Evolutionary conservation across 73 alveolate species (phyloP), one percentile per base, ranked within the genome.

Genomic region (Paramecium octaurelia): DNA sequence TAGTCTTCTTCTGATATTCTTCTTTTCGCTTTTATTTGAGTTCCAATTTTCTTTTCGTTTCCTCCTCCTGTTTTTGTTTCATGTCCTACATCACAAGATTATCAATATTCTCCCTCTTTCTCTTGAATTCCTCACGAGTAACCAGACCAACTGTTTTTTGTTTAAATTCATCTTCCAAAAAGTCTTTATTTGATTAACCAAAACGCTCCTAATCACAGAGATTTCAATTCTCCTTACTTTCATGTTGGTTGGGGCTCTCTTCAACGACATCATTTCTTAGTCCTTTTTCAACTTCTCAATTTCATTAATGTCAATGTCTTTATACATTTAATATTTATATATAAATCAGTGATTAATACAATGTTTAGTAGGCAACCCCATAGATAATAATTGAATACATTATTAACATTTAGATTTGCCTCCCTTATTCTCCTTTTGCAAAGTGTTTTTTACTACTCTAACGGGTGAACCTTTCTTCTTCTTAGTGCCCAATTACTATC

Each of bases 261-360:
- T 80, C 7, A 80, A 46, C 5, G 43, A 43, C 70, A 80, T 24
- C 75, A 80, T 44, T 58, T 80, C 91, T 46, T 40, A 9, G 57
- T 80, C 91, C n/a, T 80, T 80, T 48, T 80, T 80, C 57, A 40
- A 24, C 14, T 44, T 80, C 27, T 80, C 91, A 46, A 80, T 80
- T n/a, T 80, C 91, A 80, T 80, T 80, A 80, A 80, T 80, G 75
- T 80, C 91, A 20, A 80, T 80, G 91, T 80, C 91, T 80, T 80
- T 80, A 46, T 44, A 80, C 84, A 64, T 64, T 54, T 54, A 54
- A 54, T 54, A 54, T 54, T 54, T 54, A 54, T 54, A 54, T 54
- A 54, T 54, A 64, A 64, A 12, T 64, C 84, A 64, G 46, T 73
- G 87, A 36, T 80, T 80, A 14, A 80, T 24, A 24, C 91, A 80